These are phyloP conservation scores for Kwoniella pini DNA, from an alignment of 768 basidiomycete species.

Conservation along the genomic window DNA sequence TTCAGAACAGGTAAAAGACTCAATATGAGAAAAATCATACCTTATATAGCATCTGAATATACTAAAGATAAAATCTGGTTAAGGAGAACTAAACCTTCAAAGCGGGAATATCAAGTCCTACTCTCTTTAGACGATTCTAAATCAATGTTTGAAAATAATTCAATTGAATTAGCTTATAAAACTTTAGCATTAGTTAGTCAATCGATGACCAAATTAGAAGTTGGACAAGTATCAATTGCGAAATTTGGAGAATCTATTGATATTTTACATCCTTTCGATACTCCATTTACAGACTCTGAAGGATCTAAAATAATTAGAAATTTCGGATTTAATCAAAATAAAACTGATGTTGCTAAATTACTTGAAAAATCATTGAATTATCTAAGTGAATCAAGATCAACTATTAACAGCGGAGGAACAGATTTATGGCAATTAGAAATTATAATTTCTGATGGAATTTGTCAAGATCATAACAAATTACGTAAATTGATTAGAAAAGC, in stretches of 20 bases:
- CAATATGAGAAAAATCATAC: constrained; percentile 98
- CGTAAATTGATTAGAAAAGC: constrained; percentile 78
- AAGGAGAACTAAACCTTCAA: constrained; percentile 86
- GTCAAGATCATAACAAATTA: constrained; percentile 88
- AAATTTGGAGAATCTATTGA: constrained; percentile 87
- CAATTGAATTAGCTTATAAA: constrained; percentile 89
- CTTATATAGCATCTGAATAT: constrained; percentile 97
- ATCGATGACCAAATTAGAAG: constrained; percentile 86
- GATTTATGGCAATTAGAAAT: constrained; percentile 98
- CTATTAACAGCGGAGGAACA: constrained; percentile 63
- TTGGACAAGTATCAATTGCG: constrained; percentile 89
- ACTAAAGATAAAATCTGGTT: constrained; percentile 99
- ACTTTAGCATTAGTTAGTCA: constrained; percentile 89
- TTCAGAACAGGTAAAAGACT: constrained; percentile 96
- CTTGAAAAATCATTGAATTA: constrained; percentile 74
- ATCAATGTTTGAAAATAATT: constrained; percentile 92
- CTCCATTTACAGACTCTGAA: constrained; percentile 67
- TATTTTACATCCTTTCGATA: constrained; percentile 79
- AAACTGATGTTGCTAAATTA: constrained; percentile 80
- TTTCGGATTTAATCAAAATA: constrained; percentile 85
- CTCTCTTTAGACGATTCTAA: constrained; percentile 93
- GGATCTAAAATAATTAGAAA: constrained; percentile 77
- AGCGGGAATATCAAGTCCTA: constrained; percentile 92
- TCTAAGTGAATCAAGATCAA: constrained; percentile 74
- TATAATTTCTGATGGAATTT: constrained; percentile 99